Evolutionary conservation across 345 rosid species (phyloP), one percentile per base, ranked within the genome.

Genomic region (Isatis tinctoria): DNA sequence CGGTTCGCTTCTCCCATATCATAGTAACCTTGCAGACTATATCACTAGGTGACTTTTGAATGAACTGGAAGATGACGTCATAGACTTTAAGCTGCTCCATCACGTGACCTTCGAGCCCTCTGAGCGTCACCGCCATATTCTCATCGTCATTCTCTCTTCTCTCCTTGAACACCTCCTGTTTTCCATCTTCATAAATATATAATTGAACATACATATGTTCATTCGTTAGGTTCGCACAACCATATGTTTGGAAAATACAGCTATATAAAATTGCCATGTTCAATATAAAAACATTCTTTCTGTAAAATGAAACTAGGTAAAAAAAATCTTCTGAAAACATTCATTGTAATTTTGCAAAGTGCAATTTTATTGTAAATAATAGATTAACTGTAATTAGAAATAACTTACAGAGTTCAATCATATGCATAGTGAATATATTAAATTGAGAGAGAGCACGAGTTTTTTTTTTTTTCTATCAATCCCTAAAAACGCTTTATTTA

Each of bases 101-200:
- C 22, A 75, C 74, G 17, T 75, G 79, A 33, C 79, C 79, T 52
- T 75, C 79, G 0, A 76, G 75, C 22, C 75, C 80, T 37, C 65
- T 70, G 10, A 76, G 60, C 9, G 65, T 70, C 1, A 76, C 75
- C 12, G 75, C 60, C 60, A 53, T 56, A 3, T 56, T 69, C 60
- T 56, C 80, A 37, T 76, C 80, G 53, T 76, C 80, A 28, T 63
- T 76, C 39, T 76, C 80, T 64, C 75, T 76, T 45, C 54, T 64
- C 41, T 76, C 80, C 75, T 76, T 76, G 39, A 76, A 70, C 67
- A 76, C 75, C 48, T 76, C 80, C 11, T 18, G 8, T 28, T 76
- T 76, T 60, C 80, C 80, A 70, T 76, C 80, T 76, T 60, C 37
- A 41, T 43, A 37, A 5, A 24, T 24, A 51, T 24, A 51, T 10